Evolutionary conservation across 2,329 filamentous ascomycete species (phyloP).

Genomic region (Aspergillus sp.): DNA sequence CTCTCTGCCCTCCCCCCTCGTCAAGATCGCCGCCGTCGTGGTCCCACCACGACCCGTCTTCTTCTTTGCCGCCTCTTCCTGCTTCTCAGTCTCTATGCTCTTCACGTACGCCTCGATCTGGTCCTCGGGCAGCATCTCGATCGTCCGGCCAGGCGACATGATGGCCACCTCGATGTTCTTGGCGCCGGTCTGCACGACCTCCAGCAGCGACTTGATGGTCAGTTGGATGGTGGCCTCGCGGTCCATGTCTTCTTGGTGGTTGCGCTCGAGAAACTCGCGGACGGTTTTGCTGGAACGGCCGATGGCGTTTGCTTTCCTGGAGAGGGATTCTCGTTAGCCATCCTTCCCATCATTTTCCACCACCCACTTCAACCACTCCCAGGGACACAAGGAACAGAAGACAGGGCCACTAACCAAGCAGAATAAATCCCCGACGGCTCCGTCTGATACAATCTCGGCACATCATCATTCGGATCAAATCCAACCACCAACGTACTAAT

Average conservation of each 20-base stretch:
- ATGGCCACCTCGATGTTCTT: slow-evolving; percentile 99
- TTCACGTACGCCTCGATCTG: slow-evolving; percentile 98
- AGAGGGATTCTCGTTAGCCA: slow-evolving; percentile 1
- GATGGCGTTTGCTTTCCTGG: slow-evolving; percentile 98
- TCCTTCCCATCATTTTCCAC: neutral
- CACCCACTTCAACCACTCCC: neutral
- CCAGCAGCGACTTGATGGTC: slow-evolving; percentile 95
- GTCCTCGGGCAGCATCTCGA: slow-evolving; percentile 93
- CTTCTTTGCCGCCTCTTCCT: slow-evolving; percentile 97
- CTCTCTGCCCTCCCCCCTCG: slow-evolving; percentile 50
- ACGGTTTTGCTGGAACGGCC: slow-evolving; percentile 98
- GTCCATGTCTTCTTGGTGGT: slow-evolving; percentile 98
- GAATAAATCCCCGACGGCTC: slow-evolving; percentile 99
- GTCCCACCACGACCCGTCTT: slow-evolving; percentile 65
- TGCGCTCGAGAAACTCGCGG: slow-evolving; percentile 95
- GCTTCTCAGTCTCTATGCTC: slow-evolving; percentile 98
- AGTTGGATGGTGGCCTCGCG: slow-evolving; percentile 93
- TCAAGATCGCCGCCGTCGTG: slow-evolving; percentile 67
- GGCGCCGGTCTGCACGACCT: slow-evolving; percentile 96
- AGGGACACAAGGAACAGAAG: neutral
- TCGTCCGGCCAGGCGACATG: slow-evolving; percentile 86
- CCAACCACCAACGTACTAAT: slow-evolving; percentile 97
- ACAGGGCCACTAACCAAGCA: slow-evolving; percentile 71
- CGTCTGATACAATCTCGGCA: slow-evolving; percentile 91
- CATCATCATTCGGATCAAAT: slow-evolving; percentile 91